Conservation (phyloP, 768 basidiomycete genomes). For the Hirschioporus abietinus region DNA sequence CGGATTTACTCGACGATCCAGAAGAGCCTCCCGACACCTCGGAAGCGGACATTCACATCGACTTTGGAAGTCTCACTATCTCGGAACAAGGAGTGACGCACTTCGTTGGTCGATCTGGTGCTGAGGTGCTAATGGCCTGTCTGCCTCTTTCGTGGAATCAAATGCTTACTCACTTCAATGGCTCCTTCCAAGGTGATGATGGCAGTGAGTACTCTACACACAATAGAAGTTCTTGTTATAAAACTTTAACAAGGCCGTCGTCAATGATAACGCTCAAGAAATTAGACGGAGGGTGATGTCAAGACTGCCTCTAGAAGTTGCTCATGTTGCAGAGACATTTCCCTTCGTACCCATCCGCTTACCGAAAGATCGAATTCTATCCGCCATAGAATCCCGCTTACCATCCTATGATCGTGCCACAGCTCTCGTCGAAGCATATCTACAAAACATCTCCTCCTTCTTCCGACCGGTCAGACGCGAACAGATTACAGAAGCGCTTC, state of each 20-base stretch:
- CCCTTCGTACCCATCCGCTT: not conserved
- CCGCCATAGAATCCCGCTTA: constrained; percentile 27
- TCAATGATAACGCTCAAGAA: not conserved
- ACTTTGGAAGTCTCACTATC: constrained; percentile 3
- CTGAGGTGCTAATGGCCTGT: not conserved
- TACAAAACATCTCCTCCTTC: constrained; percentile 56
- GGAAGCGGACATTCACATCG: not conserved
- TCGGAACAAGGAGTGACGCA: not conserved
- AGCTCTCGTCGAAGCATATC: constrained; percentile 62
- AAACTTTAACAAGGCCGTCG: not conserved
- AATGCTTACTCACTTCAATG: constrained; percentile 38
- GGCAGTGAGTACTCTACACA: not conserved
- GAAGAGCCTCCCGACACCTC: not conserved
- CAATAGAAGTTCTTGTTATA: too few relatives aligned
- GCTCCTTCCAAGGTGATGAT: not conserved
- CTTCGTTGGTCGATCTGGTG: constrained; percentile 1
- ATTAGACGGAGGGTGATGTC: not conserved
- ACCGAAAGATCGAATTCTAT: not conserved
- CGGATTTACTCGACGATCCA: not conserved
- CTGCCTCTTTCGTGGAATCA: constrained; percentile 36
- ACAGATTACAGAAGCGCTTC: constrained; percentile 63
- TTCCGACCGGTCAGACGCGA: constrained; percentile 61
- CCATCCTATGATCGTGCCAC: constrained; percentile 40
- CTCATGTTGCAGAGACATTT: not conserved
- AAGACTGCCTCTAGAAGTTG: not conserved